Evolutionary conservation across 352 stramenopile genomes (phyloP), one percentile per base, ranked within the genome.

Genomic region (Phytophthora citricola): DNA sequence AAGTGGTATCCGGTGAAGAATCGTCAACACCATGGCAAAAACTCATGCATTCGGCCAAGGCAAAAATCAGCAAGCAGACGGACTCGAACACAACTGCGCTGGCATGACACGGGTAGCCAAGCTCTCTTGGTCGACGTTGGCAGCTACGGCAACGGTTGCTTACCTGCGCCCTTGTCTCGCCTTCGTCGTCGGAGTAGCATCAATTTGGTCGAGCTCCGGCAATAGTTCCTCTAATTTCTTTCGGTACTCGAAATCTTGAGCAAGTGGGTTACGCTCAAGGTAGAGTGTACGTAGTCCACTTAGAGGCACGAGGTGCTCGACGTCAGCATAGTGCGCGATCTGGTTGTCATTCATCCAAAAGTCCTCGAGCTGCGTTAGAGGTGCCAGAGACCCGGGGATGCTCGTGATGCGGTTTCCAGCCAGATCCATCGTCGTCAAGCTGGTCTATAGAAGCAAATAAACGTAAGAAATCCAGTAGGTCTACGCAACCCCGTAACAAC

Each of bases 211-310:
- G 22, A 99, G 81, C n/a, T 83, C 79, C 3, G 95, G 94, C 39
- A 99, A 73, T 36, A 94, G 76, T 58, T 89, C 76, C 41, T 94
- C 87, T 24, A 99, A 63, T 62, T 90, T 96, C 70, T 97, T 98
- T 32, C 97, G 80, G 85, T 99, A 99, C 69, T 99, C 95, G 79
- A 98, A 98, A 66, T 94, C 87, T 63, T 74, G 75, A 31, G 93
- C 89, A 8, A 99, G 67, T 31, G 95, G 94, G 59, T 99, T 99
- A 66, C 97, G 96, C 69, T 99, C 97, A 44, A 99, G 72, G 64
- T 99, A 99, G 14, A 99, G 76, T 29, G 89, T 98, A 20, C 95
- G 83, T 60, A 99, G 78, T 26, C 60, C 79, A 40, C 73, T 76
- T 6, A 99, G 72, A 11, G 90, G 71, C 1, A 79, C 61, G 31